Evolutionary conservation across 352 stramenopile genomes (phyloP), one percentile per base, ranked within the genome.

Genomic region (Pseudoperonospora humuli): DNA sequence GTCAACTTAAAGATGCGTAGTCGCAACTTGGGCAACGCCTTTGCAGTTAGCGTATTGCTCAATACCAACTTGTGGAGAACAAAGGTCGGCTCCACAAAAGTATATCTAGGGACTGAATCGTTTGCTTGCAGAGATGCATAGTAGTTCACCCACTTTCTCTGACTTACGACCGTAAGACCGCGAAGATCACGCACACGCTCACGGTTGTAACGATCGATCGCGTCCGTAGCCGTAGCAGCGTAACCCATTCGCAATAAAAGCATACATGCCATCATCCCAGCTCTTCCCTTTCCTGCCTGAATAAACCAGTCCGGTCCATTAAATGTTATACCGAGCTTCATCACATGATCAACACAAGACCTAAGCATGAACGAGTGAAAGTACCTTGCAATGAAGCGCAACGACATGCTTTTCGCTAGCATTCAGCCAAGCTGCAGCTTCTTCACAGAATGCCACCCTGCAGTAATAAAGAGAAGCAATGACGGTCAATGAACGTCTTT

Each of bases 221-320:
- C 75, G 1, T 64, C 59, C 2, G 28, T 49, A 0, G 75, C 72
- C 1, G 70, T 68, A 17, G 57, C 39, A 0, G 50, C 56, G 28
- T 66, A 86, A 7, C 64, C 46, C 76, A 88, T 86, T 21, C 70
- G 71, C 4, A 86, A 26, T 9, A 88, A 50, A n/a, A 88, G 50
- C 51, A 82, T 79, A 39, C 76, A 88, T 11, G 71, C 66, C 76
- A 88, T 88, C 76, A 88, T 88, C 1, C 76, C 76, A 15, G 73
- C 76, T 36, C 76, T 54, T 17, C 76, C 76, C 43, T 88, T 88
- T 24, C 76, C 76, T 14, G 76, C 76, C 69, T 80, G 28, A 7
- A 7, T 25, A 37, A 3, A 31, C 7, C 6, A 50, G 18, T 19
- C 0, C 44, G 27, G 36, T 4, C 37, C 23, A 43, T n/a, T n/a